Evolutionary conservation across 2,329 filamentous ascomycete genomes (phyloP), one percentile per base, ranked within the genome.

Genomic region (Paradendryphiella salina): DNA sequence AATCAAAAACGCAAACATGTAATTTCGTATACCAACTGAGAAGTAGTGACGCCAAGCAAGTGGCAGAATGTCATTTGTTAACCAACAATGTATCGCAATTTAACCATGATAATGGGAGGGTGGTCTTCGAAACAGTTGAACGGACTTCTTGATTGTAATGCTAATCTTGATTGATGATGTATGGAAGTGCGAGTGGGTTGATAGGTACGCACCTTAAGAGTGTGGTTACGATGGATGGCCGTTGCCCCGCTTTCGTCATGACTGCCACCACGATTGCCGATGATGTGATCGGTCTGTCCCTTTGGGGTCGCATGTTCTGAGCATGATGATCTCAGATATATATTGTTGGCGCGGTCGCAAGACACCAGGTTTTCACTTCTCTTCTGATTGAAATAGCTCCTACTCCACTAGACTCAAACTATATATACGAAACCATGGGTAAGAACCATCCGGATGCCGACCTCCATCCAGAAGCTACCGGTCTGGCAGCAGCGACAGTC

Each of bases 401-500:
- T 4, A 32, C 20, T 38, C 45, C 10, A 15, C 33, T 14, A 28
- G 13, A 17, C 10, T 5, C 8, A 42, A 13, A 17, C 15, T 18
- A 31, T 11, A 42, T 33, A 15, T 21, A n/a, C 15, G 23, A 38
- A 49, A 62, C 9, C 21, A 71, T 70, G 68, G 60, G 59, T 23
- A 64, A 65, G 61, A 61, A 67, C 28, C 69, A 73, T 44, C 71
- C 71, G 37, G 69, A 72, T 48, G 64, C 71, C 8, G 61, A 72
- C 42, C 54, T 73, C 18, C 60, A 73, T 42, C 70, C 70, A 11
- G 60, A 67, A 31, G 69, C 71, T 5, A 72, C 71, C 1, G 71
- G 69, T 7, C 59, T 62, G 0, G 71, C 72, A 28, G 53, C 59
- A 15, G 42, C 50, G 11, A 71, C 58, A 4, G 72, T 72, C 14